A percentile compares a stretch with the other conserved stretches of the same genome.
These are phyloP conservation scores for Setomelanomma holmii DNA, from an alignment of 2,329 filamentous ascomycete species.

Conservation along the genomic window DNA sequence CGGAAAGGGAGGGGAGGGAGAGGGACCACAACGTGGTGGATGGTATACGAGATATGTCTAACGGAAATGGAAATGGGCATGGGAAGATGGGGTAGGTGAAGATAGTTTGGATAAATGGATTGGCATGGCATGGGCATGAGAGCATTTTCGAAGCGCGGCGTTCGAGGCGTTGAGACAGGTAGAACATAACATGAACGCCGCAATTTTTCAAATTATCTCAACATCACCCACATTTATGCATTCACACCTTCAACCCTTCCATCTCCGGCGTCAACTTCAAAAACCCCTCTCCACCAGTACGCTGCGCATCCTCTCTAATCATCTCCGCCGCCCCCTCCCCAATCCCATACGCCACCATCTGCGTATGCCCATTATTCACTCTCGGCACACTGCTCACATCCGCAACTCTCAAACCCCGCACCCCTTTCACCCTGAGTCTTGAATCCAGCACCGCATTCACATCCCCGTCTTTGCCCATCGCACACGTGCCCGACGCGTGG, in stretches of 20 bases:
- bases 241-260: constrained; percentile 1
- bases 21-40: background rate
- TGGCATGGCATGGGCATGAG: background rate
- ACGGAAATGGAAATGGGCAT: background rate
- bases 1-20: background rate
- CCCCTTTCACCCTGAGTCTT: constrained; percentile 36
- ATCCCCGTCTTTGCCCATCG: constrained; percentile 56
- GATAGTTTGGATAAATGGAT: too few relatives aligned
- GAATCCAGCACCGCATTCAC: constrained; percentile 47
- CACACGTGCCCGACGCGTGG: constrained; percentile 65
- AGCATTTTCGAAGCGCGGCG: background rate
- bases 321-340: constrained; percentile 43
- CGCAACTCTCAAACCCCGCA: constrained; percentile 34
- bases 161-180: background rate
- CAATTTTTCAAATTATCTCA: too few relatives aligned
- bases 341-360: constrained; percentile 46
- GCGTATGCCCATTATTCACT: constrained; percentile 43
- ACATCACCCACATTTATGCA: too few relatives aligned
- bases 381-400: constrained; percentile 34
- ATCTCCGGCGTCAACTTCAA: background rate
- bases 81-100: background rate
- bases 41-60: background rate
- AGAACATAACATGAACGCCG: too few relatives aligned
- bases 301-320: constrained; percentile 39
- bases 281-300: constrained; percentile 43